A percentile compares a stretch with the other conserved stretches of the same genome.
These are phyloP conservation scores for Leptographium flavum DNA, from an alignment of 2,329 filamentous ascomycete genomes.

Conservation along the genomic window DNA sequence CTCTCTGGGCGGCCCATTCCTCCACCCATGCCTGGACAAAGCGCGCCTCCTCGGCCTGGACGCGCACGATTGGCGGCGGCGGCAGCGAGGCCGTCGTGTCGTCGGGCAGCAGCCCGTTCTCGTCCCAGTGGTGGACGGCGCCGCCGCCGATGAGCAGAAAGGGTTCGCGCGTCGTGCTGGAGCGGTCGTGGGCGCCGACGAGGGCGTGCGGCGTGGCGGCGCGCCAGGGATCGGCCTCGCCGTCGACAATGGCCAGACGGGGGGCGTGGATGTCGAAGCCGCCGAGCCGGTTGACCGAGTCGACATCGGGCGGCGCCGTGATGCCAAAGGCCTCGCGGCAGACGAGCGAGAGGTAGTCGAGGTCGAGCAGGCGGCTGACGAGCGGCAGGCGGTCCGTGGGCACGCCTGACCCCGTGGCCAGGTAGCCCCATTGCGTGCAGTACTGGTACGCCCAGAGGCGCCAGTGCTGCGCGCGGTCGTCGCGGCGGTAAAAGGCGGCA, in stretches of 20 bases:
- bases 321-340: constrained; percentile 61
- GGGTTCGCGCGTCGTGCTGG: constrained; percentile 50
- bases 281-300: constrained; percentile 62
- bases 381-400: constrained; percentile 51
- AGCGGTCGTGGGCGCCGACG: constrained; percentile 39
- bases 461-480: constrained; percentile 24
- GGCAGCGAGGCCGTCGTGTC: constrained; percentile 29
- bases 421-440: constrained; percentile 60
- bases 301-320: constrained; percentile 44
- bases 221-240: constrained; percentile 68
- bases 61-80: constrained; percentile 5
- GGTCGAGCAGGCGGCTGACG: constrained; percentile 54
- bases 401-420: constrained; percentile 57
- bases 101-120: constrained; percentile 51
- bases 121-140: constrained; percentile 66
- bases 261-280: constrained; percentile 59
- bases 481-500: constrained; percentile 18
- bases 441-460: constrained; percentile 38
- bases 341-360: constrained; percentile 45
- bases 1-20: constrained; percentile 3
- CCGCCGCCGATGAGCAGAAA: constrained; percentile 60
- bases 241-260: constrained; percentile 64
- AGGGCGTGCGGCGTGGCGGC: constrained; percentile 57
- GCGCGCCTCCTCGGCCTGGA: constrained; percentile 10
- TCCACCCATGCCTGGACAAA: constrained; percentile 11